phyloP scores from a whole-genome alignment of 768 basidiomycete genomes.

The Atractiella rhizophila region DNA sequence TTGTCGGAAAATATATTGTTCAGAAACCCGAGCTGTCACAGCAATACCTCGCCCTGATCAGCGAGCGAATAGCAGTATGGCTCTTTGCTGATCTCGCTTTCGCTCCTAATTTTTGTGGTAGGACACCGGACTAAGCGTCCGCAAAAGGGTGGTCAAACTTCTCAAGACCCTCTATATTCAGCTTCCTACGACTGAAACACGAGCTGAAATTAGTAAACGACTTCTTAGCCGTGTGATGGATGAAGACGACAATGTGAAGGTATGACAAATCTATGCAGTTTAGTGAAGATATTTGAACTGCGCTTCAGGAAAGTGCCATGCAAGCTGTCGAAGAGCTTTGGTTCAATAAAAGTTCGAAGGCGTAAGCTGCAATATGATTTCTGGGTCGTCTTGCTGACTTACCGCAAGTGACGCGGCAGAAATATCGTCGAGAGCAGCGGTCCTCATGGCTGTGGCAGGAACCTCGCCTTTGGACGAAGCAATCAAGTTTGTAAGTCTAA shows the following conservation, averaged over 20 bases:
- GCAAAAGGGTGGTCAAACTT: constrained; percentile 88
- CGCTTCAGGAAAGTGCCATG: constrained; percentile 43
- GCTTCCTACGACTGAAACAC: constrained; percentile 33
- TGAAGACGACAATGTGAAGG: constrained; percentile 78
- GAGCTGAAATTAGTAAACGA: constrained; percentile 54
- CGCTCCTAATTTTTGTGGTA: constrained; percentile 18
- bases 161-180: constrained; percentile 55
- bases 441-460: too few species aligned
- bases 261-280: constrained; percentile 10
- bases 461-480: too few species aligned
- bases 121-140: constrained; percentile 82
- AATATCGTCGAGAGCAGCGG: too few species aligned
- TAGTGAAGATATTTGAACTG: too few species aligned
- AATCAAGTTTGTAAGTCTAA: too few species aligned
- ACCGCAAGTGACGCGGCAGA: too few species aligned
- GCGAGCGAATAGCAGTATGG: constrained; percentile 66
- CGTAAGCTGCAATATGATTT: too few species aligned
- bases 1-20: constrained; percentile 92
- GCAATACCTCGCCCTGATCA: constrained; percentile 67
- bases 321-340: constrained; percentile 78
- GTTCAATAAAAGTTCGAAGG: constrained; percentile 27
- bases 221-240: constrained; percentile 66
- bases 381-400: too few species aligned
- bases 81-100: not conserved
- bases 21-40: constrained; percentile 65